Evolutionary conservation across 1,139 yeast species (phyloP), one percentile per base, ranked within the genome.

Genomic region (Sugiyamaella novakii): DNA sequence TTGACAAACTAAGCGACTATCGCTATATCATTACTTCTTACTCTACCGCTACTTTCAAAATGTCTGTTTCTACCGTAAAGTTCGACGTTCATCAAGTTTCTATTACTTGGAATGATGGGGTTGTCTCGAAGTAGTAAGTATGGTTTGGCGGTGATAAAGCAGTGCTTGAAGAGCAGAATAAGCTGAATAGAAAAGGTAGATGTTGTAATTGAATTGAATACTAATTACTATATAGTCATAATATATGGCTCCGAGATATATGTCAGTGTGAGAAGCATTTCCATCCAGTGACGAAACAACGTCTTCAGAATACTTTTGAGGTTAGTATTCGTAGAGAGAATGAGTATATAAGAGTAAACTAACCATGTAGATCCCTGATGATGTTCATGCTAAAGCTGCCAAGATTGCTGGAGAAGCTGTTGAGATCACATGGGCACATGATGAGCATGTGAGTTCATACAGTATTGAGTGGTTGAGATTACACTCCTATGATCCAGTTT

Each of bases 201-300:
- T 22, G 8, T 6, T 6, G 25, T 22, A 22, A 5, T 6, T 21
- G 11, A 5, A 25, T 18, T 17, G 27, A 15, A 11, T 34, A 25
- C 29, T 48, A 46, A 36, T 35, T 14, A 17, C 8, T 22, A 17
- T 22, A 18, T 21, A 43, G 47, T 28, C 84, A 81, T 63, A 66
- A 76, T 63, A 72, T 84, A 49, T 84, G 89, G 89, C 71, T 84
- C 25, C 70, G 91, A 45, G 92, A 84, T 64, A 77, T 79, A 59
- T 84, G 91, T 60, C 85, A 78, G 52, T 83, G 88, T 58, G 66
- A 70, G n/a, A 59, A 72, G 21, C 83, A 88, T 65, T 81, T 75
- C 66, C 83, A 79, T 59, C 70, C 75, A 2, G 65, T 70, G 45
- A 84, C 91, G 21, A 81, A 79, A 58, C 92, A 84, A 64, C 68